Evolutionary conservation across 2,329 filamentous ascomycete species (phyloP).

Genomic region (Penicillium griseofulvum): DNA sequence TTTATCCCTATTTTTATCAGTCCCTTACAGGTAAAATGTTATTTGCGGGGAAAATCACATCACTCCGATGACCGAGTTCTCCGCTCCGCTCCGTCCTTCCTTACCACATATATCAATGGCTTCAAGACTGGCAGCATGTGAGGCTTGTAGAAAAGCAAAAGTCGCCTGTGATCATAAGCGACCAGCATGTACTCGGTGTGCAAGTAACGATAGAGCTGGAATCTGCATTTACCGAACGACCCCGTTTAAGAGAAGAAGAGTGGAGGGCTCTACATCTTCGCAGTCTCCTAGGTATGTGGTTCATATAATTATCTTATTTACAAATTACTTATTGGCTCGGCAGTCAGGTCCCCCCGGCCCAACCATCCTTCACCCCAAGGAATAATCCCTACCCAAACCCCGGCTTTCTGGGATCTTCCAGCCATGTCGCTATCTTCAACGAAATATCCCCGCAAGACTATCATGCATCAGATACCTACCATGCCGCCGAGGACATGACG

Average conservation of each 20-base stretch:
- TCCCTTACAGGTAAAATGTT: background rate
- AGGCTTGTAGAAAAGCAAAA: conserved; percentile 25
- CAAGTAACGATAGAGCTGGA: conserved; percentile 10
- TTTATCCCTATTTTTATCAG: background rate
- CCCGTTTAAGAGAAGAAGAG: conserved; percentile 25
- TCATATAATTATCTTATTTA: background rate
- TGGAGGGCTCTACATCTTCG: conserved; percentile 14
- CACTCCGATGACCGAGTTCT: conserved; percentile 13
- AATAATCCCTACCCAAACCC: conserved; percentile 30
- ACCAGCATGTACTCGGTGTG: conserved; percentile 23
- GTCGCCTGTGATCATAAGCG: conserved; percentile 25
- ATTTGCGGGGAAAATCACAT: background rate
- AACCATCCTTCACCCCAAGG: conserved; percentile 19
- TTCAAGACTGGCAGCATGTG: conserved; percentile 24
- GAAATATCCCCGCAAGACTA: conserved; percentile 24
- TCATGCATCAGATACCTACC: conserved; percentile 3
- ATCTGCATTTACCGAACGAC: conserved; percentile 28
- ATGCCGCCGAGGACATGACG: background rate
- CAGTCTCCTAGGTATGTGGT: conserved; percentile 7
- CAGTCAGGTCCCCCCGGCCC: conserved; percentile 17
- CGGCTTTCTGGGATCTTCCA: conserved; percentile 28
- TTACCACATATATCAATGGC: conserved; percentile 15
- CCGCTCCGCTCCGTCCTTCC: conserved; percentile 14
- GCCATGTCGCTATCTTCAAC: conserved; percentile 30
- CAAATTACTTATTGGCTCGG: background rate